phyloP scores from a whole-genome alignment of 805 yeast genomes.

The Starmera quercuum region DNA sequence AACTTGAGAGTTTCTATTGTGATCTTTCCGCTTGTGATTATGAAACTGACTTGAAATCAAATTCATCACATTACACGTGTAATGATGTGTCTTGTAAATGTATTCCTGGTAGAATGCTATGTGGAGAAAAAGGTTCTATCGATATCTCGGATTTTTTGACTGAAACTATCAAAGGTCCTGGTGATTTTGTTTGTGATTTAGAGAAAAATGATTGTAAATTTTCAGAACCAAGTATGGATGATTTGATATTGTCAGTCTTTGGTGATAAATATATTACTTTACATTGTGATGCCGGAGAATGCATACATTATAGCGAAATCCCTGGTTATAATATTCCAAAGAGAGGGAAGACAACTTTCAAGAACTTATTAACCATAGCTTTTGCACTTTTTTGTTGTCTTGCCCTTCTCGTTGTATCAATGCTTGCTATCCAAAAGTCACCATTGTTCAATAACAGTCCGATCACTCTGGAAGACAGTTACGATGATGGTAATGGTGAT shows the following conservation, averaged over 20 bases:
- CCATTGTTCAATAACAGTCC: slow-evolving; percentile 43
- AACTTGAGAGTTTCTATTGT: slow-evolving; percentile 85
- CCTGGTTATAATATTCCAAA: slow-evolving; percentile 80
- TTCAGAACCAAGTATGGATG: slow-evolving; percentile 95
- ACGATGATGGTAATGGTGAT: slow-evolving; percentile 22
- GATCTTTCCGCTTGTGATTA: slow-evolving; percentile 69
- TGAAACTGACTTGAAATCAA: slow-evolving; percentile 50
- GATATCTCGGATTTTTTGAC: slow-evolving; percentile 90
- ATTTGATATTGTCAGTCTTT: slow-evolving; percentile 78
- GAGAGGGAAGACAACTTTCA: slow-evolving; percentile 32
- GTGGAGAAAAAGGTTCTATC: slow-evolving; percentile 91
- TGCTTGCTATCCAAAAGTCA: slow-evolving; percentile 47
- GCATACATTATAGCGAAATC: slow-evolving; percentile 84
- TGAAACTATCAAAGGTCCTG: slow-evolving; percentile 90
- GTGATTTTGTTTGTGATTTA: slow-evolving; percentile 78
- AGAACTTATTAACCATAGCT: slow-evolving; percentile 39
- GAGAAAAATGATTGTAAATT: slow-evolving; percentile 58
- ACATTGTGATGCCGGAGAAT: slow-evolving; percentile 80
- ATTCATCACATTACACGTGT: slow-evolving; percentile 73
- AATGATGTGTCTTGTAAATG: slow-evolving; percentile 78
- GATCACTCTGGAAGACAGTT: slow-evolving; percentile 17
- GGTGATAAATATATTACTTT: slow-evolving; percentile 91
- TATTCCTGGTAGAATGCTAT: slow-evolving; percentile 84
- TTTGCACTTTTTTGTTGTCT: slow-evolving; percentile 33
- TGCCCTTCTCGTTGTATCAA: slow-evolving; percentile 28